Base-by-base conservation (phyloP, 768 basidiomycete species). In the Lyophyllum shimeji region DNA sequence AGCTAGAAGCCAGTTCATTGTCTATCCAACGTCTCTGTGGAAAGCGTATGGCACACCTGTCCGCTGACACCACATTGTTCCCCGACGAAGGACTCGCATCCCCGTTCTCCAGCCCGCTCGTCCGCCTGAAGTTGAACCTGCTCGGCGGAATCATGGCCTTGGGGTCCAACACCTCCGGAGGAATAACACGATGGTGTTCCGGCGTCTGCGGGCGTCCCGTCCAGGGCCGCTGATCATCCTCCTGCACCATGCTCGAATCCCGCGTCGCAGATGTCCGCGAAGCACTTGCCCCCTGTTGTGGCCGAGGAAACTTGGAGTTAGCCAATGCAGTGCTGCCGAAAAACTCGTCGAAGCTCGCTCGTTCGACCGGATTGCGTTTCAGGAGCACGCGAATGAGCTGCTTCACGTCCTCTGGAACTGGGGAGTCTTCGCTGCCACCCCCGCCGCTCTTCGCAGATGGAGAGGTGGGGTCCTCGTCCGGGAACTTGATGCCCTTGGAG, bases 401-500 rank as follows among this genome's bases (percentile, higher is more conserved):
- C 73, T 99, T 98, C 69, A 99, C 80, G 64, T 97, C 96, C 7
- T 70, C 65, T 2, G 94, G 83, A 7, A 96, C 92, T 2, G 76
- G 74, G 7, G 76, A 71, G n/a, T 82, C 67, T 45, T 81, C 78
- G 46, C 81, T 82, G 7, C 78, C 80, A 1, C 78, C 78, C 0
- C 75, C 73, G 11, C 74, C 70, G 7, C 63, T 70, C 46, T 78
- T 75, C n/a, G 75, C 69, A n/a, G 76, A 52, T 42, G 72, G 59
- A 12, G 78, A 75, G 3, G 70, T 50, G 3, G 84, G 79, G 47
- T 91, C 90, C 66, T 98, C 95, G 65, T 98, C 96, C 0, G 96
- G 96, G 60, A 98, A 99, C 70, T 87, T 90, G 66, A 97, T 85
- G 27, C 90, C 91, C 67, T 90, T 92, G n/a, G 91, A 86, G 40